A percentile compares a stretch with the other conserved stretches of the same genome.
phyloP scores from a whole-genome alignment of 1,139 yeast species.

The Tardiomyces digboiensis region DNA sequence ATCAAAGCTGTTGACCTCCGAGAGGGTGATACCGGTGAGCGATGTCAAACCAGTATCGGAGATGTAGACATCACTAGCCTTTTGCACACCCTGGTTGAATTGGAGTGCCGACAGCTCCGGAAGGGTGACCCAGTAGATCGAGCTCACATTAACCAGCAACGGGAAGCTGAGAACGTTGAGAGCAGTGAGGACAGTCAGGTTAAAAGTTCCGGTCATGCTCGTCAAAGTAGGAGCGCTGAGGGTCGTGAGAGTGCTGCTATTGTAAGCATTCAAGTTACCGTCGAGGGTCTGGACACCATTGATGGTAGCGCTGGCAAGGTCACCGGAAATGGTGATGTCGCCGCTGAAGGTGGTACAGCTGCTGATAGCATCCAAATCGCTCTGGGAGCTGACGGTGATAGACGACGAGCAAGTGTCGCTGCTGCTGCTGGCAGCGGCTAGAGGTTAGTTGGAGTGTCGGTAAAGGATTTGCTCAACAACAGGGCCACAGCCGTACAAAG shows the following conservation, averaged over 20 bases:
- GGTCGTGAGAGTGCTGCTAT: conserved; percentile 51
- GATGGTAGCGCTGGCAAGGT: conserved; percentile 42
- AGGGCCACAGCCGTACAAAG: no score
- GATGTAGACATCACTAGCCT: conserved; percentile 62
- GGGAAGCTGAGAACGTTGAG: conserved; percentile 68
- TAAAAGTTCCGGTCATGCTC: conserved; percentile 63
- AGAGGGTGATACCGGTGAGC: conserved; percentile 74
- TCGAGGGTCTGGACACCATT: conserved; percentile 55
- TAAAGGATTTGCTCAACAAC: no score
- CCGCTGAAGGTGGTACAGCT: conserved; percentile 78
- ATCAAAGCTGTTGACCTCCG: conserved; percentile 62
- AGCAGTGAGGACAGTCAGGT: conserved; percentile 54
- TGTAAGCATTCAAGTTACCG: conserved; percentile 63
- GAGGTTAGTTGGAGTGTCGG: no score
- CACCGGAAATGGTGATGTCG: conserved; percentile 60
- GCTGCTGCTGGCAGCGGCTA: no score
- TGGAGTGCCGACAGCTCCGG: conserved; percentile 69
- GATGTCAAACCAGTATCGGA: conserved; percentile 81
- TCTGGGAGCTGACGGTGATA: conserved; percentile 45
- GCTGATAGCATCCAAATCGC: conserved; percentile 64
- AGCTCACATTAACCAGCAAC: conserved; percentile 68
- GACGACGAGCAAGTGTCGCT: conserved; percentile 7
- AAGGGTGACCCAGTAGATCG: conserved; percentile 68
- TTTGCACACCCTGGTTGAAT: conserved; percentile 64
- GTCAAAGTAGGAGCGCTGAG: conserved; percentile 73